Evolutionary conservation across 2,329 filamentous ascomycete genomes (phyloP).

Genomic region (Tolypocladium pustulatum): DNA sequence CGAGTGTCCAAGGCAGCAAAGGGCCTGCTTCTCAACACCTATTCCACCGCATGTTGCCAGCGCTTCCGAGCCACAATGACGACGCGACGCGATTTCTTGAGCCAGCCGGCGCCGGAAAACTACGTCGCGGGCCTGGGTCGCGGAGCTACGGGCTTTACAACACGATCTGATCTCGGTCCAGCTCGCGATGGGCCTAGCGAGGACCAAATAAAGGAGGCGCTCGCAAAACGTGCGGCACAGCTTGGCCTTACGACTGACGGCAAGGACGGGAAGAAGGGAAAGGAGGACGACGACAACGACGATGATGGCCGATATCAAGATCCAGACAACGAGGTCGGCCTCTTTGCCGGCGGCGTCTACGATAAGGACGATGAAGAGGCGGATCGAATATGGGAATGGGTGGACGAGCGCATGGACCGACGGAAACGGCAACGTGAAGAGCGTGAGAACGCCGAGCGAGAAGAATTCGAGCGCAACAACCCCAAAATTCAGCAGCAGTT

Average conservation of each 20-base stretch:
- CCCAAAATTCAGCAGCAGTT: conserved; percentile 98
- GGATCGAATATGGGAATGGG: conserved; percentile 87
- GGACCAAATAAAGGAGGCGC: conserved; percentile 95
- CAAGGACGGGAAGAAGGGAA: conserved; percentile 61
- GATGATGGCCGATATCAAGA: conserved; percentile 83
- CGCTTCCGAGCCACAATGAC: conserved; percentile 30
- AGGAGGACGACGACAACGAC: conserved; percentile 63
- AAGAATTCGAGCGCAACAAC: conserved; percentile 95
- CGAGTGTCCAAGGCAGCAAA: background rate
- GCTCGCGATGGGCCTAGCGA: conserved; percentile 91
- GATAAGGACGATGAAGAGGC: conserved; percentile 97
- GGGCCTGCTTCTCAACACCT: background rate
- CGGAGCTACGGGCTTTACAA: conserved; percentile 96
- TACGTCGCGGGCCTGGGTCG: conserved; percentile 94
- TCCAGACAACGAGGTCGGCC: conserved; percentile 90
- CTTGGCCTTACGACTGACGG: conserved; percentile 63
- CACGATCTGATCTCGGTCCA: conserved; percentile 89
- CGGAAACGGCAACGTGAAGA: conserved; percentile 87
- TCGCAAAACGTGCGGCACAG: conserved; percentile 84
- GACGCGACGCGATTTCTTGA: conserved; percentile 73
- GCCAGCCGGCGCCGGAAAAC: conserved; percentile 74
- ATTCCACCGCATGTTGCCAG: conserved; percentile 1
- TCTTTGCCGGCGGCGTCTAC: conserved; percentile 92
- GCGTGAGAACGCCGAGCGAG: conserved; percentile 79
- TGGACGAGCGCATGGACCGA: conserved; percentile 96